A percentile compares a stretch with the other conserved stretches of the same genome.
These are phyloP conservation scores for Pseudogymnoascus sp. DNA, from an alignment of 2,329 filamentous ascomycete species.

Conservation along the genomic window DNA sequence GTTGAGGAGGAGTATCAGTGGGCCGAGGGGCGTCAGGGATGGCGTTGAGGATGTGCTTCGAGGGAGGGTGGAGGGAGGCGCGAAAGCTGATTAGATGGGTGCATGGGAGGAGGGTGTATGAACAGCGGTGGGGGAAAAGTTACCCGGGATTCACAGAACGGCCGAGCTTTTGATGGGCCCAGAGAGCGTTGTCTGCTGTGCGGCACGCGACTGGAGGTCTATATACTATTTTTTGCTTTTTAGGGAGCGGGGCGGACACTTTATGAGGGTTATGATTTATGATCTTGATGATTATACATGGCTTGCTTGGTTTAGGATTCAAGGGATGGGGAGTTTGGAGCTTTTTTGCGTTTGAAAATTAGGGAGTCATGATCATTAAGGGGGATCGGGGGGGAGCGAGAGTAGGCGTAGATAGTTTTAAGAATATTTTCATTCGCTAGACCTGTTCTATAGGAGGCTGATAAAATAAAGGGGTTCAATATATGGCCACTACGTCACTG, in stretches of 20 bases:
- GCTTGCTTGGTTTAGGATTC: not conserved
- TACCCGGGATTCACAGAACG: slow-evolving; percentile 1
- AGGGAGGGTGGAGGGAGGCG: slow-evolving; percentile 6
- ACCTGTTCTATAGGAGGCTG: not conserved
- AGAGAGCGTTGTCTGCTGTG: slow-evolving; percentile 3
- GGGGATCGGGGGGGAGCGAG: not conserved
- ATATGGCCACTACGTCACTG: not conserved
- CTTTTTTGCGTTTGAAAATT: not conserved
- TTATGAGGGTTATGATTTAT: slow-evolving; percentile 5
- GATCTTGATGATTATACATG: slow-evolving; percentile 7
- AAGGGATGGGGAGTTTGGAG: not conserved
- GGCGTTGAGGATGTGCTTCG: slow-evolving; percentile 26
- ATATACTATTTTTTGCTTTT: not conserved
- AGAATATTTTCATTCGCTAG: not conserved
- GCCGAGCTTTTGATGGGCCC: not conserved
- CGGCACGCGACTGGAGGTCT: not conserved
- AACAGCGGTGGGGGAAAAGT: not conserved
- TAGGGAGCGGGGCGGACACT: not conserved
- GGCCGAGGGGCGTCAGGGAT: slow-evolving; percentile 35
- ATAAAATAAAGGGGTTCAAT: not conserved
- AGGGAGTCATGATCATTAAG: not conserved
- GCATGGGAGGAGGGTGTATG: not conserved
- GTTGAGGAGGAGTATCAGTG: slow-evolving; percentile 52
- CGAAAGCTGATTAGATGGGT: not conserved
- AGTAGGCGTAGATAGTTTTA: slow-evolving; percentile 4